A percentile compares a stretch with the other conserved stretches of the same genome.
Conservation (phyloP, 768 basidiomycete species). For the Serendipita sp. region DNA sequence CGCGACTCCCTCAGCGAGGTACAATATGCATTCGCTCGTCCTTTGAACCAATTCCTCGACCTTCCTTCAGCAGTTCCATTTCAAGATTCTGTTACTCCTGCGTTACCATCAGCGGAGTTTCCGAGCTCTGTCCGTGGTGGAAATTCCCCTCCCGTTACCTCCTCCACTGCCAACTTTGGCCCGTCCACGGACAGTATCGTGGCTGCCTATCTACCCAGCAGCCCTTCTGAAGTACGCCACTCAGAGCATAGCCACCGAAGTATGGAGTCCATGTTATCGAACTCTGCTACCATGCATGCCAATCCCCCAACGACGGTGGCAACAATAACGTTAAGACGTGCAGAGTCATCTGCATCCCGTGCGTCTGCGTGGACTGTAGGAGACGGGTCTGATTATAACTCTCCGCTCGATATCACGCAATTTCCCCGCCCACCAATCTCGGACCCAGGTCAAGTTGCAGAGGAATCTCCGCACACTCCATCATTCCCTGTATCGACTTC, state of each 20-base stretch:
- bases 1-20: constrained; percentile 3
- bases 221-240: background rate
- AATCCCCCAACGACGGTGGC: background rate
- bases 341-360: background rate
- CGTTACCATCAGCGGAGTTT: constrained; percentile 3
- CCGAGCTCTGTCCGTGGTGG: background rate
- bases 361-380: background rate
- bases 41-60: background rate
- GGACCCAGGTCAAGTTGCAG: background rate
- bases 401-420: background rate
- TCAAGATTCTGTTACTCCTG: background rate
- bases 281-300: background rate
- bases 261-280: background rate
- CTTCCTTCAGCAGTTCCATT: constrained; percentile 3
- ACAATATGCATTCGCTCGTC: background rate
- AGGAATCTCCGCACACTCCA: background rate
- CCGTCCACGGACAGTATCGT: background rate
- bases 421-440: constrained; percentile 2
- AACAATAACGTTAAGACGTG: background rate
- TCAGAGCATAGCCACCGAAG: background rate
- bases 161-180: background rate
- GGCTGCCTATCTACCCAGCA: background rate
- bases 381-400: background rate
- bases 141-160: background rate
- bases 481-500: background rate